These are phyloP conservation scores for Wickerhamiella spandovensis DNA, from an alignment of 805 yeast genomes.

Conservation along the genomic window DNA sequence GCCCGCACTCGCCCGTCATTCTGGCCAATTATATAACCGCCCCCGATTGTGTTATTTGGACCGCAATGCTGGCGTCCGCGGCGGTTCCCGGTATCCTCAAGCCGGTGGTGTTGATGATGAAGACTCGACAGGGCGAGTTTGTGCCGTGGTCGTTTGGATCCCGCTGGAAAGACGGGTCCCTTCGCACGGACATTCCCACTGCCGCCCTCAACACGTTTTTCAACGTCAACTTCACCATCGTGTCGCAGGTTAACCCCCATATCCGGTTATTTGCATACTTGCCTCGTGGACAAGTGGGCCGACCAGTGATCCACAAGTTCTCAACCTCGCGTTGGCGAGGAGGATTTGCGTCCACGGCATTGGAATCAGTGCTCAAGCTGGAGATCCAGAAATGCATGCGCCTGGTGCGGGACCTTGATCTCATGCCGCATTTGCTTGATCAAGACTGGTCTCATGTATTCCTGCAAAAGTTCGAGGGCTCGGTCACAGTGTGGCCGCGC, in stretches of 20 bases:
- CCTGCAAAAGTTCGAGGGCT: constrained; percentile 61
- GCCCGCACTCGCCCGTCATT: constrained; percentile 70
- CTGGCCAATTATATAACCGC: constrained; percentile 64
- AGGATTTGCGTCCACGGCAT: constrained; percentile 60
- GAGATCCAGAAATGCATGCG: constrained; percentile 71
- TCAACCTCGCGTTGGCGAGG: constrained; percentile 53
- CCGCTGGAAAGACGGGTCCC: constrained; percentile 68
- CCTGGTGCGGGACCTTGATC: constrained; percentile 47
- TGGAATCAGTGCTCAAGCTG: constrained; percentile 55
- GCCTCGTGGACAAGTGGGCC: constrained; percentile 68
- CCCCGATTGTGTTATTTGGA: constrained; percentile 75
- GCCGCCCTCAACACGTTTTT: constrained; percentile 61
- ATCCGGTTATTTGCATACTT: constrained; percentile 62
- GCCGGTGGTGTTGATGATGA: constrained; percentile 71
- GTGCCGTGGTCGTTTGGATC: constrained; percentile 61
- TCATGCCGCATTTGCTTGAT: constrained; percentile 53
- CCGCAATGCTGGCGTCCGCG: constrained; percentile 58
- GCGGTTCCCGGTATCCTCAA: constrained; percentile 75
- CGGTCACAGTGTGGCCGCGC: constrained; percentile 67
- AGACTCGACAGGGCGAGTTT: constrained; percentile 31
- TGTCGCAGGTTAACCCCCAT: constrained; percentile 76
- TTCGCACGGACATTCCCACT: constrained; percentile 67
- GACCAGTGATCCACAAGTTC: constrained; percentile 49
- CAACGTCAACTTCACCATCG: constrained; percentile 62
- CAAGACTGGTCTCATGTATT: constrained; percentile 74